Conservation (phyloP, 2,329 filamentous ascomycete genomes). For the Epichloe sp. region DNA sequence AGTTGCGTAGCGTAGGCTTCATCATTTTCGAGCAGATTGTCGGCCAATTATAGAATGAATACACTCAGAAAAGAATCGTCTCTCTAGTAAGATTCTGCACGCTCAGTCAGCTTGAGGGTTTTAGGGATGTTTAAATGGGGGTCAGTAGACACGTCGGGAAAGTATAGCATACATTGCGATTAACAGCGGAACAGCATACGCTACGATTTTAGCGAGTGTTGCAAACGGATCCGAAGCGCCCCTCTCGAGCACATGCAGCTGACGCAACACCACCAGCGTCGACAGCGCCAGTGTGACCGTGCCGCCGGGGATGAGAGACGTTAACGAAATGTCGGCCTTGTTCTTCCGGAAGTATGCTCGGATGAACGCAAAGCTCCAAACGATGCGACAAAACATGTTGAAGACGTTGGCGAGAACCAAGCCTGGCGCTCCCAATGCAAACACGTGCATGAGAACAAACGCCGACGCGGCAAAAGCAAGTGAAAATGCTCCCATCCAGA, state of each 20-base stretch:
- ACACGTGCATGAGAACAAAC: conserved; percentile 58
- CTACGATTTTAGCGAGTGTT: conserved; percentile 33
- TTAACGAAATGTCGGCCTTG: conserved; percentile 19
- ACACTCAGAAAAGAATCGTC: conserved; percentile 37
- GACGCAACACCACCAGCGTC: conserved; percentile 15
- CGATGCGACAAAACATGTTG: conserved; percentile 77
- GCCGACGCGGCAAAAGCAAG: conserved; percentile 60
- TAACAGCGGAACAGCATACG: conserved; percentile 37
- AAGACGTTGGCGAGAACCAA: conserved; percentile 77
- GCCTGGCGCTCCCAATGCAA: conserved; percentile 61
- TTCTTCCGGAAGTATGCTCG: conserved; percentile 42
- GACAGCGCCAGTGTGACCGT: conserved; percentile 15
- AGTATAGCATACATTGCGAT: conserved; percentile 43
- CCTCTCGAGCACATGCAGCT: conserved; percentile 13
- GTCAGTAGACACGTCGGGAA: conserved; percentile 4
- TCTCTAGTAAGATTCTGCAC: conserved; percentile 39
- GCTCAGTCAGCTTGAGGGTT: conserved; percentile 9
- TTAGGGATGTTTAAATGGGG: conserved; percentile 7
- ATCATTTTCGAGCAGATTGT: conserved; percentile 18
- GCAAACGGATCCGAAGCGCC: conserved; percentile 16
- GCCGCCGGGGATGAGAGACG: conserved; percentile 16
- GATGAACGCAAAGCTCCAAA: conserved; percentile 71
- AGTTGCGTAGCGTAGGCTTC: not conserved
- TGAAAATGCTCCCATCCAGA: conserved; percentile 78
- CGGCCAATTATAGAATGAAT: conserved; percentile 29